phyloP scores from a whole-genome alignment of 139 green algal genomes.

The Dunaliella primolecta region DNA sequence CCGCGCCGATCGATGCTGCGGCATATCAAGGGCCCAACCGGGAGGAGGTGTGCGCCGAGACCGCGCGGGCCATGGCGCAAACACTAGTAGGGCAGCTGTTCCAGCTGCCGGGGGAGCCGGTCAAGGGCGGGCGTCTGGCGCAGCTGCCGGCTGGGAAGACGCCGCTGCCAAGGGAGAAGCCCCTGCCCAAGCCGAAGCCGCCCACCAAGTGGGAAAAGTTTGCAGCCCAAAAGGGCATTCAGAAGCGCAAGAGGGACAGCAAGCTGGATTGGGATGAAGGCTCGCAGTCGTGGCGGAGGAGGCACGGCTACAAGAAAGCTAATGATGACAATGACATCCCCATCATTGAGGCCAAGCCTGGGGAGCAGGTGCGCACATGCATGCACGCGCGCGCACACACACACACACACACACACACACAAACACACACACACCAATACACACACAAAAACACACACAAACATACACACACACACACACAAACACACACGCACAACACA shows the following conservation, averaged over 20 bases:
- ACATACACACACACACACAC: too few species aligned
- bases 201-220: constrained; percentile 94
- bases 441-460: too few species aligned
- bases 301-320: constrained; percentile 87
- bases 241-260: constrained; percentile 80
- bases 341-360: constrained; percentile 81
- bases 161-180: constrained; percentile 75
- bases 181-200: constrained; percentile 75
- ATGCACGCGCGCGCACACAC: not conserved
- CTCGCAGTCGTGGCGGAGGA: constrained; percentile 65
- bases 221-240: constrained; percentile 91
- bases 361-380: constrained; percentile 59
- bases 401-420: too few species aligned
- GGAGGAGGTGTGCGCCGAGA: constrained; percentile 32
- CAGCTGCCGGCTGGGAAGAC: constrained; percentile 69
- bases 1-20: constrained; percentile 49
- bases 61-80: constrained; percentile 70
- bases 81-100: constrained; percentile 71
- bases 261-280: constrained; percentile 88
- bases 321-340: constrained; percentile 77
- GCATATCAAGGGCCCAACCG: constrained; percentile 21
- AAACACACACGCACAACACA: too few species aligned
- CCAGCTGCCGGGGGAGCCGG: constrained; percentile 61
- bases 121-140: constrained; percentile 65
- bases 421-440: too few species aligned